Percentiles rank a stretch among this genome's conserved stretches.
These are phyloP conservation scores for Ophiostoma piceae DNA, from an alignment of 2,329 filamentous ascomycete genomes.

Conservation along the genomic window DNA sequence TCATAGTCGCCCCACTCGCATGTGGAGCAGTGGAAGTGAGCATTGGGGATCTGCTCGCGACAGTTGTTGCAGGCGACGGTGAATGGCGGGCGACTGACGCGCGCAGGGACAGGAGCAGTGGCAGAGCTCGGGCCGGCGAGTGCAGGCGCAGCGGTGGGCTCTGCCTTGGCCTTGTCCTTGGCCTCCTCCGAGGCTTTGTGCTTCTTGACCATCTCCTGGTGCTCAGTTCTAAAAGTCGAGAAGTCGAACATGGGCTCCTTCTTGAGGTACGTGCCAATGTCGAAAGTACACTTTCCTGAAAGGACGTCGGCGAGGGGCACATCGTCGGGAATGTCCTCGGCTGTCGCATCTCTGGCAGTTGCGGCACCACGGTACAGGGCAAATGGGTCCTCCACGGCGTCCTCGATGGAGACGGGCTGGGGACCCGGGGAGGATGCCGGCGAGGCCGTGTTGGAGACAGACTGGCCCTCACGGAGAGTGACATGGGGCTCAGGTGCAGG, in stretches of 20 bases:
- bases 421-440: conserved; percentile 21
- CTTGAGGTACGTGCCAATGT: too few relatives aligned
- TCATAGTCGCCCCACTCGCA: conserved; percentile 95
- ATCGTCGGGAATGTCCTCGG: too few relatives aligned
- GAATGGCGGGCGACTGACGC: conserved; percentile 42
- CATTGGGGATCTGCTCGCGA: conserved; percentile 67
- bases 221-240: too few relatives aligned
- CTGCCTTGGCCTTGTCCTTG: background rate
- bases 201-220: background rate
- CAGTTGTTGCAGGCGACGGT: conserved; percentile 94
- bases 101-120: background rate
- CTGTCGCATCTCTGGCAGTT: too few relatives aligned
- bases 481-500: background rate
- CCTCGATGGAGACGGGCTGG: conserved; percentile 44
- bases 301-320: too few relatives aligned
- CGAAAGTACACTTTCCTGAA: too few relatives aligned
- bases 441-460: background rate
- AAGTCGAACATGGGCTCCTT: too few relatives aligned
- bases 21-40: conserved; percentile 90
- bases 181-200: background rate
- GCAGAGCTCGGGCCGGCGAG: background rate
- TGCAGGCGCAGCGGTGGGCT: background rate
- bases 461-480: background rate
- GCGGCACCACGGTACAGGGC: background rate
- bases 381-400: conserved; percentile 38